Conservation (phyloP, 495 filamentous ascomycete species). For the Ramalina peruviana region DNA sequence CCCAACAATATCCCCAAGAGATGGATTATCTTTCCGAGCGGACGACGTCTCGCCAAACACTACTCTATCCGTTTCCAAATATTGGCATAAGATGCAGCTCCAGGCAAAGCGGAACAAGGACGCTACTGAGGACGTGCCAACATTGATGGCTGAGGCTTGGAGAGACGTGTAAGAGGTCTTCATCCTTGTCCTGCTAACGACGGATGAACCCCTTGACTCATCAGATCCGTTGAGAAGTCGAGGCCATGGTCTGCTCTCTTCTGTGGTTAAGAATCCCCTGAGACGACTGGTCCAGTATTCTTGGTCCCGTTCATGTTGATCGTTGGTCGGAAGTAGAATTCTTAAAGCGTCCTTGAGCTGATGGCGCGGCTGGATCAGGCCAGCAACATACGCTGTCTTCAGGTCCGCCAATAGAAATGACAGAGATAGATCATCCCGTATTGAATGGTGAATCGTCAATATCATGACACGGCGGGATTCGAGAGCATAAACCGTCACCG, state of each 20-base stretch:
- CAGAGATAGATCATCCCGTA: constrained; percentile 24
- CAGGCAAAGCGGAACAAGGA: constrained; percentile 22
- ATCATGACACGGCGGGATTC: constrained; percentile 16
- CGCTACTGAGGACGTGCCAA: constrained; percentile 22
- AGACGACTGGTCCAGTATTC: constrained; percentile 19
- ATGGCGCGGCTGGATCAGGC: constrained; percentile 1
- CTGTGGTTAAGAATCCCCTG: constrained; percentile 6
- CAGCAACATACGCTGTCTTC: constrained; percentile 11
- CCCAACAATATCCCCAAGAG: constrained; percentile 19
- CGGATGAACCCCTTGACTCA: background rate
- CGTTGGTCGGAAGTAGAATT: constrained; percentile 12
- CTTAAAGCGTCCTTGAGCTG: constrained; percentile 20
- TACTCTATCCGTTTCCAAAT: constrained; percentile 20
- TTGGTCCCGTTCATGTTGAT: constrained; percentile 10
- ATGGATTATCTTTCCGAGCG: constrained; percentile 15
- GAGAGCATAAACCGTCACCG: constrained; percentile 21
- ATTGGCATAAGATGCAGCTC: constrained; percentile 19
- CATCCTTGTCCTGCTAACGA: background rate
- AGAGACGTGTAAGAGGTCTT: constrained; percentile 12
- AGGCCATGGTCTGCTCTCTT: constrained; percentile 21
- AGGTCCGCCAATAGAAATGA: constrained; percentile 20
- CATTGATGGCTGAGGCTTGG: constrained; percentile 9
- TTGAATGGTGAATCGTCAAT: constrained; percentile 23
- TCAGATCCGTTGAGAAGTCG: constrained; percentile 18
- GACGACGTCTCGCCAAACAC: constrained; percentile 27